Percentiles rank a stretch among this genome's conserved stretches.
Conservation (phyloP, 441 rosid genomes). For the Francoa sonchifolia region DNA sequence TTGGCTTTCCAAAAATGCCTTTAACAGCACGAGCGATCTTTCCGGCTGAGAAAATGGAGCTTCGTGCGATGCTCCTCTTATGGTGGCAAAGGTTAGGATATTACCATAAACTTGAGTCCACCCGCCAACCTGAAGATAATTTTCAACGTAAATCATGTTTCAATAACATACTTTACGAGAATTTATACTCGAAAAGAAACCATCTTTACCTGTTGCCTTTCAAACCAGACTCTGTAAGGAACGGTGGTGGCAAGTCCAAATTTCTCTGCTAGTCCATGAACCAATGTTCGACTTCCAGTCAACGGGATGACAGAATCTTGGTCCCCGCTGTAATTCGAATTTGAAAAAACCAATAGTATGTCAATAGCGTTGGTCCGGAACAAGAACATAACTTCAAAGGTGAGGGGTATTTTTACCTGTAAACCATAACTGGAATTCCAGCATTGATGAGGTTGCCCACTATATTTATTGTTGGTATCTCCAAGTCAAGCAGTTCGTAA, state of each 20-base stretch:
- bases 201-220: conserved; percentile 61
- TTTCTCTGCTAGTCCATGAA: conserved; percentile 41
- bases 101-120: conserved; percentile 92
- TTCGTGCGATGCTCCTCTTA: conserved; percentile 94
- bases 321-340: conserved; percentile 67
- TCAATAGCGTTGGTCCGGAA: no score
- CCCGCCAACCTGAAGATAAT: conserved; percentile 81
- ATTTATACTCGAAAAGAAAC: no score
- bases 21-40: conserved; percentile 79
- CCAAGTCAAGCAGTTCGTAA: conserved; percentile 63
- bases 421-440: conserved; percentile 68
- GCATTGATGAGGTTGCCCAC: conserved; percentile 54
- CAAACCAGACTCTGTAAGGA: conserved; percentile 91
- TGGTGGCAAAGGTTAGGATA: conserved; percentile 73
- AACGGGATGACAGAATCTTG: conserved; percentile 94
- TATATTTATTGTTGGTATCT: conserved; percentile 57
- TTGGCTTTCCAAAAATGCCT: conserved; percentile 47
- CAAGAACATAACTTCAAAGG: not conserved
- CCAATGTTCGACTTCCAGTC: conserved; percentile 73
- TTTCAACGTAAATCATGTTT: no score
- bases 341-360: conserved; percentile 3
- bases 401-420: conserved; percentile 41
- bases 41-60: conserved; percentile 96
- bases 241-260: conserved; percentile 54
- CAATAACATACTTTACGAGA: no score